These are phyloP conservation scores for Pseudozyma tsukubaensis DNA, from an alignment of 1,284 basidiomycete species.

Conservation along the genomic window DNA sequence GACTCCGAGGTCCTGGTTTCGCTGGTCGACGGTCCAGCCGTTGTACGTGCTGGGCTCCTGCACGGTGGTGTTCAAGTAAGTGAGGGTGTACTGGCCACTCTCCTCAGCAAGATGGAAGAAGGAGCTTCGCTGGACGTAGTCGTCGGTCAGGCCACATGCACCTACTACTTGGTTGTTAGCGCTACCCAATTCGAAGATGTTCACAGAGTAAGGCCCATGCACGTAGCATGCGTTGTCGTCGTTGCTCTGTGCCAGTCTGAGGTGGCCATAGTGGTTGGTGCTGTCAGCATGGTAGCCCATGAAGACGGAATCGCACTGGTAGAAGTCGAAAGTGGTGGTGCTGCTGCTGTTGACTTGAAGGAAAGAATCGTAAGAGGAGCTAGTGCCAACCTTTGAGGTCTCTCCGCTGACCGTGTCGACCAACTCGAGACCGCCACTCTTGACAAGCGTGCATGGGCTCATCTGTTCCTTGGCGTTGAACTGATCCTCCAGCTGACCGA, in stretches of 20 bases:
- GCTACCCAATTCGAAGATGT: constrained; percentile 1
- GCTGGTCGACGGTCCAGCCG: constrained; percentile 4
- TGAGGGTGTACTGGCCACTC: no score
- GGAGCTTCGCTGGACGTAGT: no score
- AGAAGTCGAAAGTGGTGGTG: constrained; percentile 6
- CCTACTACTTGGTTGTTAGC: constrained; percentile 1
- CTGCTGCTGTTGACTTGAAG: constrained; percentile 4
- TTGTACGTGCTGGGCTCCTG: no score
- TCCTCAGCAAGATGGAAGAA: no score
- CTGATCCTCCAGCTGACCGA: constrained; percentile 12
- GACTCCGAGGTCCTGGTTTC: constrained; percentile 1
- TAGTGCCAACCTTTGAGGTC: constrained; percentile 1
- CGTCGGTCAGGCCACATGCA: no score
- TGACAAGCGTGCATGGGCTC: constrained; percentile 13
- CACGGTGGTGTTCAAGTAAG: no score
- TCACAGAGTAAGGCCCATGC: no score
- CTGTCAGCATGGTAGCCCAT: constrained; percentile 12
- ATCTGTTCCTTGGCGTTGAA: constrained; percentile 2
- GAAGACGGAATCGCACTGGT: constrained; percentile 16
- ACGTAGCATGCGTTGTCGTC: background rate
- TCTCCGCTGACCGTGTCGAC: constrained; percentile 16
- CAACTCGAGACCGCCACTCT: constrained; percentile 9
- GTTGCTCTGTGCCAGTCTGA: background rate
- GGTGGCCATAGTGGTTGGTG: constrained; percentile 20
- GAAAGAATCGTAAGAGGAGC: constrained; percentile 1